Evolutionary conservation across 192 early-diverging fungal genomes (phyloP).

Genomic region (Obelidium mucronatum): DNA sequence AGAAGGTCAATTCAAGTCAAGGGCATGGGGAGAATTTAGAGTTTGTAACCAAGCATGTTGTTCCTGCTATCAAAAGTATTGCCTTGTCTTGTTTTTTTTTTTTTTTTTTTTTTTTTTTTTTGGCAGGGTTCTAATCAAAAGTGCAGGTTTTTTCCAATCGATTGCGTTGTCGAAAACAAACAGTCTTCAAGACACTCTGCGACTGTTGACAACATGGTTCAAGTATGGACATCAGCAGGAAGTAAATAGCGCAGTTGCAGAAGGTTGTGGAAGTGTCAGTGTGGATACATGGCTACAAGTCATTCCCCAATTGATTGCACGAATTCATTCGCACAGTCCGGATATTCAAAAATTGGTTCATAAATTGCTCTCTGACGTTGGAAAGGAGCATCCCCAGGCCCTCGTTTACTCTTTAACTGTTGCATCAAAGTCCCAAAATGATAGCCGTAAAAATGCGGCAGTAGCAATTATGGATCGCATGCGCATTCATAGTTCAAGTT

Average conservation of each 20-base stretch:
- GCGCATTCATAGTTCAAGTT: conserved; percentile 67
- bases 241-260: conserved; percentile 71
- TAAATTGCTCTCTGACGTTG: conserved; percentile 78
- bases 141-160: conserved; percentile 76
- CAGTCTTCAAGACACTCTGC: conserved; percentile 86
- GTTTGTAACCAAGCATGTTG: conserved; percentile 66
- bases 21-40: conserved; percentile 23
- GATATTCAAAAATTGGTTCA: conserved; percentile 77
- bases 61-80: conserved; percentile 71
- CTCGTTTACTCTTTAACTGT: conserved; percentile 89
- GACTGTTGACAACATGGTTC: conserved; percentile 86
- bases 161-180: conserved; percentile 81
- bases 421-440: conserved; percentile 81
- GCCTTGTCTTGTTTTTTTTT: too few relatives aligned
- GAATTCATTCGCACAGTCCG: conserved; percentile 73
- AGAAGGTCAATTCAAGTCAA: conserved; percentile 71
- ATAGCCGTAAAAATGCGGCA: conserved; percentile 69
- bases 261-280: conserved; percentile 73
- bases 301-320: conserved; percentile 88
- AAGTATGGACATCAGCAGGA: conserved; percentile 81
- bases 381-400: conserved; percentile 88
- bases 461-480: conserved; percentile 83
- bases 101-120: conserved; percentile 3
- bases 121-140: neutral
- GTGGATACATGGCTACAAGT: conserved; percentile 92